Conservation (phyloP, 164 flowering plant genomes). For the Annona squamosa region DNA sequence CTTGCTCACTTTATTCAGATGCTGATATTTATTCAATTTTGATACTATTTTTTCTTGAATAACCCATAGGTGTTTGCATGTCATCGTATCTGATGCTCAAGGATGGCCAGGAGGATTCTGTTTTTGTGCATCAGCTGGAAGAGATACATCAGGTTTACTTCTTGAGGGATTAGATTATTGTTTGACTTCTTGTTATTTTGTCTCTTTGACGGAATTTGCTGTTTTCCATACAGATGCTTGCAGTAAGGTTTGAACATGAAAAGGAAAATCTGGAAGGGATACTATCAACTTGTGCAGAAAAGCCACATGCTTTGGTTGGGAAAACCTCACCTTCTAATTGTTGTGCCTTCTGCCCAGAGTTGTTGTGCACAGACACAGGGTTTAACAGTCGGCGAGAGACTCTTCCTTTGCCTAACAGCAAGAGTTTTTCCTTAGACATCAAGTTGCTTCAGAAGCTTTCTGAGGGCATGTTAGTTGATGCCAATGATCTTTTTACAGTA, state of each 20-base stretch:
- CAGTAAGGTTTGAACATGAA: constrained; percentile 44
- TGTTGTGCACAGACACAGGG: constrained; percentile 26
- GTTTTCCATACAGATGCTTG: constrained; percentile 42
- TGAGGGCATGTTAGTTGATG: constrained; percentile 28
- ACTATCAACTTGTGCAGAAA: constrained; percentile 8
- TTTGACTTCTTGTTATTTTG: not conserved
- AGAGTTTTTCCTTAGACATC: constrained; percentile 56
- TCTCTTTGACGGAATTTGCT: not conserved
- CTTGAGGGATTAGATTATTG: not conserved
- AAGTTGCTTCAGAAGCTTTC: constrained; percentile 48
- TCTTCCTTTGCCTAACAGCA: constrained; percentile 41
- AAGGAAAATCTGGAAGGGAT: constrained; percentile 32
- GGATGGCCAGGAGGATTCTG: constrained; percentile 27
- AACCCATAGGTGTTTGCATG: constrained; percentile 55
- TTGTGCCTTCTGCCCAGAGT: constrained; percentile 39
- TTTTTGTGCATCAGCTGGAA: constrained; percentile 36
- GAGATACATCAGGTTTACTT: constrained; percentile 58
- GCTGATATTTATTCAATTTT: not conserved
- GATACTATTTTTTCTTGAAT: not conserved
- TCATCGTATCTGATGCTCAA: constrained; percentile 34
- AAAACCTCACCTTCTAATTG: constrained; percentile 32
- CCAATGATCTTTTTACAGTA: constrained; percentile 26
- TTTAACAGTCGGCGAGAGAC: constrained; percentile 47
- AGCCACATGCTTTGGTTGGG: constrained; percentile 3
- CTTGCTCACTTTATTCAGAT: not conserved